phyloP scores from a whole-genome alignment of 768 basidiomycete genomes.

The Pleurotus ostreatus region DNA sequence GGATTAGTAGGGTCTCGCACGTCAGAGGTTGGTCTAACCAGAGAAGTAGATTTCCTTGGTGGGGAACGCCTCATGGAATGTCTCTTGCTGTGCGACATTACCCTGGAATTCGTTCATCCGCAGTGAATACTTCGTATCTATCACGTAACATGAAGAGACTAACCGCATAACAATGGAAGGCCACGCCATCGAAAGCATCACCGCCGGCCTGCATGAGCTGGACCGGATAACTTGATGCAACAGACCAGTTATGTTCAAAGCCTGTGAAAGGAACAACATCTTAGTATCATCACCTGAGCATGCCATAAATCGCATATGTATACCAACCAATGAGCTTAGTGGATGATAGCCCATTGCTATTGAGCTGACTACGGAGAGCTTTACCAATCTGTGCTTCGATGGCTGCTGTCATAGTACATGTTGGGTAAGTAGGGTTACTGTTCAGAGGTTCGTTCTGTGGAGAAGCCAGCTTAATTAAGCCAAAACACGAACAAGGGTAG shows the following conservation, averaged over 20 bases:
- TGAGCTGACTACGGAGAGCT: constrained; percentile 51
- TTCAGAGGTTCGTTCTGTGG: constrained; percentile 46
- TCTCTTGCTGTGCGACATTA: constrained; percentile 45
- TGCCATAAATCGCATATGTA: constrained; percentile 4
- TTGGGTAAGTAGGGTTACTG: constrained; percentile 67
- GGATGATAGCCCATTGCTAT: constrained; percentile 54
- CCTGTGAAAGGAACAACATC: constrained; percentile 13
- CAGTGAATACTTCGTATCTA: background rate
- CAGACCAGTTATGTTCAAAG: constrained; percentile 70
- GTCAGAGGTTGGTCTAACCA: constrained; percentile 17
- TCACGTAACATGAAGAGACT: background rate
- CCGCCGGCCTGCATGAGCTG: constrained; percentile 54
- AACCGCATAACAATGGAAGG: constrained; percentile 68
- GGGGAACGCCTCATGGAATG: constrained; percentile 53
- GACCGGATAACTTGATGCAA: constrained; percentile 60
- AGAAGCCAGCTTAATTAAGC: no score
- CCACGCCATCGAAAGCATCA: constrained; percentile 56
- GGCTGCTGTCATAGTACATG: constrained; percentile 48
- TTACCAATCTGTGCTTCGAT: constrained; percentile 58
- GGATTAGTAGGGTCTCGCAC: no score
- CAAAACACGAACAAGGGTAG: background rate
- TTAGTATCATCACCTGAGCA: background rate
- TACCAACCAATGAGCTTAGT: constrained; percentile 60
- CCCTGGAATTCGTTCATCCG: constrained; percentile 26
- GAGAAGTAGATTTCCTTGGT: constrained; percentile 52